Base-by-base conservation (phyloP, 2,329 filamentous ascomycete species). In the Aspergillus ruber region DNA sequence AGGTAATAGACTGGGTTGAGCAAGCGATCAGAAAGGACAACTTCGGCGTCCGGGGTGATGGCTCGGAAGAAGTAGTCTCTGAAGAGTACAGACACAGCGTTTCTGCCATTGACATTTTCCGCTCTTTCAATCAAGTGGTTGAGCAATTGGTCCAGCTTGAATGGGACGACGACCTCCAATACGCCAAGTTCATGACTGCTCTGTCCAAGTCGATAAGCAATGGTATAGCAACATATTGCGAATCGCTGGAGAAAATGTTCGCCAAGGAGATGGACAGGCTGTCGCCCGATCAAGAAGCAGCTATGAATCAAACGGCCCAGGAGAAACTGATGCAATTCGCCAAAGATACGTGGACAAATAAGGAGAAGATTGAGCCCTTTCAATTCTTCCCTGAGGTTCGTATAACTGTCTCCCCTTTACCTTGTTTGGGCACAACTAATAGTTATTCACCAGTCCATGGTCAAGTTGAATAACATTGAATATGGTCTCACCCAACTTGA, bases 401-500 rank as follows among this genome's bases (percentile, higher is more conserved):
- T 67, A 21, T 29, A 8, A 17, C 43, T 50, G 15, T 47, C 13
- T 39, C 1, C 43, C n/a, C 6, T 8, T 4, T 29, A 25, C 29
- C 9, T 20, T 8, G 21, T 35, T 15, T 27, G 29, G 8, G 13
- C 9, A 35, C 44, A 13, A 23, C 43, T 59, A 44, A 56, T 35
- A 17, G 38, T 44, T 67, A 72, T 60, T 72, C 55, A 38, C 8
- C 56, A 95, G 88, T 96, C 90, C 4, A 86, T 98, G 59, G 90
- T 98, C 52, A 98, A 97, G 70, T 80, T 98, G 57, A 98, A 98
- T 75, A 95, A 98, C 62, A 84, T 98, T 55, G 91, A 96, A 69
- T 97, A 89, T 69, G 91, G 90, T 4, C 90, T 95, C 71, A 81
- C 90, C 48, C 88, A 95, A 62, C 78, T 98, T 45, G 93, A 98